Base-by-base conservation (phyloP, 306 rosid genomes). In the Fragaria vesca region DNA sequence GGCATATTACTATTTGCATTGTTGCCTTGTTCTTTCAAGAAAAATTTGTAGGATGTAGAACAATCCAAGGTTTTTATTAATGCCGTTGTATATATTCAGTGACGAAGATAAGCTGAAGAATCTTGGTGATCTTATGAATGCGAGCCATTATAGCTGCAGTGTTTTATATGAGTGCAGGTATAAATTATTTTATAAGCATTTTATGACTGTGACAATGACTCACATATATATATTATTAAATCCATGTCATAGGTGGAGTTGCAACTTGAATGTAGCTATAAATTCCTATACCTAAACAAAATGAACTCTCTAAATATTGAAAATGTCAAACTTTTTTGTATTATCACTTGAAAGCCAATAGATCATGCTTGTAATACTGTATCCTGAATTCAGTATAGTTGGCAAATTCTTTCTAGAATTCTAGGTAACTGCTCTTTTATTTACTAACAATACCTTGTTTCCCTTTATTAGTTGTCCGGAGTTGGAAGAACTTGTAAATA, bases 161-260 rank as follows among this genome's bases (percentile, higher is more conserved):
- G 96, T 90, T 78, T 87, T 91, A 76, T 96, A 96, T 42, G 99
- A 96, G 84, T 96, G 99, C 98, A 96, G 99, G 99, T 94, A 85
- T 21, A 55, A n/a, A 16, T 63, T 15, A 9, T 5, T 16, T 5
- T 16, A 32, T 5, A 6, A 63, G 52, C 36, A 32, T 32, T 32
- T 34, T 34, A 65, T 65, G 43, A 32, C 16, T 62, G 42, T 65
- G 50, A 42, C 48, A 66, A n/a, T 61, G 2, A 12, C 12, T 26
- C 10, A 4, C 63, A 57, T 21, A 55, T 21, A 55, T 57, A n/a
- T 20, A 57, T 57, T 30, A 57, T 57, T 21, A 1, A 61, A 12
- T 4, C 42, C 11, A 32, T 7, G 5, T 26, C 34, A 6, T 32
- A 13, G 4, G 36, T 30, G 9, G 21, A 30, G 21, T 63, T 63